Conservation (phyloP, 768 basidiomycete species). For the Lactarius tabidus region DNA sequence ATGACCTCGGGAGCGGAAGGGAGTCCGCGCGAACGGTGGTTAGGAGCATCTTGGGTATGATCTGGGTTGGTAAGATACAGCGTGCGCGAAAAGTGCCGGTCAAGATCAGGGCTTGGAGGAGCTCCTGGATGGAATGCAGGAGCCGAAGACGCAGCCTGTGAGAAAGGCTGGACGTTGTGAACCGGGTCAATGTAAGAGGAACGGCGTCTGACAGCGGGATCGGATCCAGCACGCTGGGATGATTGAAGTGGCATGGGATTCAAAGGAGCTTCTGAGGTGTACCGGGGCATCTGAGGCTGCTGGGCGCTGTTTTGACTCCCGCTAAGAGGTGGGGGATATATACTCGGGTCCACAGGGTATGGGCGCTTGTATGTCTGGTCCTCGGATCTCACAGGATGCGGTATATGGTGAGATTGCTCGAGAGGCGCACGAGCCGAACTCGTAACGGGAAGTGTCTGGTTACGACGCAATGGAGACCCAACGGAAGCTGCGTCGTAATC, state of each 20-base stretch:
- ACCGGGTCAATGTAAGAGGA: neutral
- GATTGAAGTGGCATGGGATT: neutral
- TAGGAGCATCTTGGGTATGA: neutral
- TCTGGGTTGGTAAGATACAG: conserved; percentile 24
- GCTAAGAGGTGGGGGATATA: neutral
- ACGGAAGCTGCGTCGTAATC: neutral
- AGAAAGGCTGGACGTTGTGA: neutral
- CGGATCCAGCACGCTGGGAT: neutral
- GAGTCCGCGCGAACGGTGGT: neutral
- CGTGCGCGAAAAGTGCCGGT: conserved; percentile 10
- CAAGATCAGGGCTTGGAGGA: conserved; percentile 8
- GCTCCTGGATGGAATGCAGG: neutral
- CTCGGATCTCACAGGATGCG: neutral
- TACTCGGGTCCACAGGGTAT: neutral
- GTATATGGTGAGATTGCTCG: conserved; percentile 10
- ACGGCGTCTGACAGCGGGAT: neutral
- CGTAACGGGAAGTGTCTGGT: conserved; percentile 16
- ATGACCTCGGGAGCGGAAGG: neutral
- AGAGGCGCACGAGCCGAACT: neutral
- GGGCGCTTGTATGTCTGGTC: neutral
- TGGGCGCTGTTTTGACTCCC: conserved; percentile 3
- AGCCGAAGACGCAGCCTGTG: neutral
- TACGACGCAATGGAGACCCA: conserved; percentile 9
- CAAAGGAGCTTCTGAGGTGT: neutral
- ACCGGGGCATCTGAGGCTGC: neutral